Base-by-base conservation (phyloP, 768 basidiomycete species). In the Cyathus striatus region DNA sequence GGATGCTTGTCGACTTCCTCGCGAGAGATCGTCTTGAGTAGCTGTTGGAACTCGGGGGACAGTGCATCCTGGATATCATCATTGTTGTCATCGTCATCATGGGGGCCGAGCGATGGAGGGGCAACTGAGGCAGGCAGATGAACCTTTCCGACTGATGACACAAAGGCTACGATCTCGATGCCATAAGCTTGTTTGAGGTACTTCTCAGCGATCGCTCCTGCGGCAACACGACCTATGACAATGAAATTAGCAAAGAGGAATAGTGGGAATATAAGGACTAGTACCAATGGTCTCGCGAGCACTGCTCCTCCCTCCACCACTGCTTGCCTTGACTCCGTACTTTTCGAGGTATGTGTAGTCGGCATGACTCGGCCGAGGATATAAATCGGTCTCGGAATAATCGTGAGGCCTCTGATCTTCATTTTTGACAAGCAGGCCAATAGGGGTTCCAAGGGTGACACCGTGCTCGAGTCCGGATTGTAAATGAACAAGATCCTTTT, bases 321-420 rank as follows among this genome's bases (percentile, higher is more conserved):
- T 90, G 73, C 90, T 92, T 1, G 96, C 96, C 71, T 98, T 98
- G 62, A 98, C 65, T 23, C 93, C 93, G 59, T 98, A 99, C 56
- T 99, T 99, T 53, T 91, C 83, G 45, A 98, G 81, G 64, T 99
- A 99, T 13, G 96, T 99, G 63, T 86, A 96, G 63, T 99, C 96
- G 10, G 96, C 96, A 56, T 99, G 96, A 50, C 88, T 91, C 22
- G 96, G 96, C 17, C 96, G 85, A 23, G 96, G 96, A 71, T 92
- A 99, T 41, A 93, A 69, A 60, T 99, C 96, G 0, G 96, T 98
- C 71, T 98, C 96, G 50, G 93, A 84, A 66, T 99, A 99, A 65
- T 99, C 96, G 57, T 97, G 89, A 16, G 96, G 96, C 22, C 96
- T 76, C 59, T 99, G 96, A 62, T 99, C 96, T 68, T 98, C 93